Evolutionary conservation across 2,329 filamentous ascomycete species (phyloP).

Genomic region (Emergomyces pasteurianus): DNA sequence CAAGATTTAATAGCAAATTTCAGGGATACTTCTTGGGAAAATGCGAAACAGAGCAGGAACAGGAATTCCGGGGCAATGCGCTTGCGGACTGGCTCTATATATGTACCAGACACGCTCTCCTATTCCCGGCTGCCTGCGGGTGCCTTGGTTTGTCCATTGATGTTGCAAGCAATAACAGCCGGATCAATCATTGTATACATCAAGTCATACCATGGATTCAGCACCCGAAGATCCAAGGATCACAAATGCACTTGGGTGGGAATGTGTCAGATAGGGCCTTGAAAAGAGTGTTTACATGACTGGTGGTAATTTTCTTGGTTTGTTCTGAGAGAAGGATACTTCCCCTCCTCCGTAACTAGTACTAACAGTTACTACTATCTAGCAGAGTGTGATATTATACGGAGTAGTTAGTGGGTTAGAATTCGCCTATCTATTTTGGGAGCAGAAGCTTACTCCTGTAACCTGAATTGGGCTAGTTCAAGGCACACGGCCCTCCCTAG

Average conservation of each 20-base stretch:
- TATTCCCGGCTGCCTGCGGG: neutral
- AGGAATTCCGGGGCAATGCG: neutral
- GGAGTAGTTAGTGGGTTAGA: too few relatives aligned
- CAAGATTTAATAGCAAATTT: neutral
- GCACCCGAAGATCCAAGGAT: neutral
- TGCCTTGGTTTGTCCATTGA: neutral
- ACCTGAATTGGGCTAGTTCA: too few relatives aligned
- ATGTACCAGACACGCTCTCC: neutral
- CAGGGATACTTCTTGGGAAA: neutral
- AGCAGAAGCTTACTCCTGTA: too few relatives aligned
- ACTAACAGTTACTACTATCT: too few relatives aligned
- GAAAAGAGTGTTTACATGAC: neutral
- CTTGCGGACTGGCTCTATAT: neutral
- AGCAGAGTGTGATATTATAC: too few relatives aligned
- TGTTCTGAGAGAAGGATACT: neutral
- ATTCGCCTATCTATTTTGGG: too few relatives aligned
- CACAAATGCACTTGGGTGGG: neutral
- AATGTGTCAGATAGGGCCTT: too few relatives aligned
- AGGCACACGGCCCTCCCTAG: too few relatives aligned
- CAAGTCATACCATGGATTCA: neutral
- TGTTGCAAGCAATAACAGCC: neutral
- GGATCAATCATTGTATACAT: neutral
- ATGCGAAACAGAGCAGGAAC: neutral
- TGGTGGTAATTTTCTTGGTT: neutral
- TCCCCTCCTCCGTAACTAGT: neutral